A percentile compares a stretch with the other conserved stretches of the same genome.
Conservation (phyloP, 176 grass and related monocot genomes). For the Thinopyrum elongatum region DNA sequence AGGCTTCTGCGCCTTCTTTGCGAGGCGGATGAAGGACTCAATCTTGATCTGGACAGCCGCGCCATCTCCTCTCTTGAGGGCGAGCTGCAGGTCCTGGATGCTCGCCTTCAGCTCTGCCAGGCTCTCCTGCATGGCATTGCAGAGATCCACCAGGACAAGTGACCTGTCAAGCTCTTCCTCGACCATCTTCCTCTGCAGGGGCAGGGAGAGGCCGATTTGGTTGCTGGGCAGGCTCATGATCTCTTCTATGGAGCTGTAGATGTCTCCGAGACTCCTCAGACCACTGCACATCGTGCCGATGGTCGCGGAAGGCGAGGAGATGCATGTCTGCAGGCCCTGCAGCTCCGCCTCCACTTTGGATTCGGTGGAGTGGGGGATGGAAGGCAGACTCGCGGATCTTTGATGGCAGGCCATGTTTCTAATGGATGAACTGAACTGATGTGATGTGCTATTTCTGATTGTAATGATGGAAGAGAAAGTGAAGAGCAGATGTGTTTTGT, state of each 20-base stretch:
- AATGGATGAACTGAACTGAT: background rate
- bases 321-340: background rate
- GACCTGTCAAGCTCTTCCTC: constrained; percentile 49
- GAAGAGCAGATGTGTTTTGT: background rate
- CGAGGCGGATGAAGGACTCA: constrained; percentile 8
- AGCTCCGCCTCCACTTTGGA: constrained; percentile 41
- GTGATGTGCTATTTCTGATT: background rate
- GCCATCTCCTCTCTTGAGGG: constrained; percentile 32
- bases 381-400: constrained; percentile 47
- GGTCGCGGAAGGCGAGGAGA: constrained; percentile 7
- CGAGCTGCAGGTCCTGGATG: constrained; percentile 19
- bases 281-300: background rate
- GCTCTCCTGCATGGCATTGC: constrained; percentile 32
- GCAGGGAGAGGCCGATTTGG: constrained; percentile 26
- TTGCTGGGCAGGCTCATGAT: constrained; percentile 42
- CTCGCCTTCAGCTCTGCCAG: constrained; percentile 27
- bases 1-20: constrained; percentile 31
- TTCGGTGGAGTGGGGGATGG: constrained; percentile 1
- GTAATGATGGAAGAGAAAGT: background rate
- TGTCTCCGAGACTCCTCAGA: constrained; percentile 15
- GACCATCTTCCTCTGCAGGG: constrained; percentile 20
- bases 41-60: constrained; percentile 4
- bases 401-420: constrained; percentile 47
- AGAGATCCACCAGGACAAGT: constrained; percentile 39
- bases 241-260: constrained; percentile 35